Conservation (phyloP, 2,329 filamentous ascomycete genomes). For the Cladosporium oxysporum region DNA sequence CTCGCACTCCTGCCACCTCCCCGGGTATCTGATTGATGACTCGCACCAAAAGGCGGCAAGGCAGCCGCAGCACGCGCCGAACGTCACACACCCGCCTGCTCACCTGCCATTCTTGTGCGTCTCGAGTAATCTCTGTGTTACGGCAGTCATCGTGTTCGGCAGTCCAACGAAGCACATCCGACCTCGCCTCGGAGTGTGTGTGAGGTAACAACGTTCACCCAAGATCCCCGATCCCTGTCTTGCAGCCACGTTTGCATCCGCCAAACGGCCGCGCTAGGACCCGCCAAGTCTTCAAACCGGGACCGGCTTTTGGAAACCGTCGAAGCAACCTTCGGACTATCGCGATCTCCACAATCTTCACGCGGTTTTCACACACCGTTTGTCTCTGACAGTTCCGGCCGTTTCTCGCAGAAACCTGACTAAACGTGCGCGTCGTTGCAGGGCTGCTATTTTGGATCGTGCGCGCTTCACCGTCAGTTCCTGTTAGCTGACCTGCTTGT, state of each 20-base stretch:
- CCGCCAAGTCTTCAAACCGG: conserved; percentile 7
- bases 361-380: conserved; percentile 12
- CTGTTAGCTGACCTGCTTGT: background rate
- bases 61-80: conserved; percentile 4
- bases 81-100: conserved; percentile 4
- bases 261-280: conserved; percentile 17
- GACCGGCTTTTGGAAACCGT: conserved; percentile 7
- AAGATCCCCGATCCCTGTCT: conserved; percentile 19
- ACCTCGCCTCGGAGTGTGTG: conserved; percentile 15
- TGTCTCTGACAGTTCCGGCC: conserved; percentile 1
- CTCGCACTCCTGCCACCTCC: background rate
- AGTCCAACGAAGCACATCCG: conserved; percentile 15
- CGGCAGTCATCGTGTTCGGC: conserved; percentile 10
- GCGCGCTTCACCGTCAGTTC: background rate
- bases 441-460: background rate
- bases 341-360: conserved; percentile 20
- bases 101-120: conserved; percentile 15
- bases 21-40: conserved; percentile 9
- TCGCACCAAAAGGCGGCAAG: background rate
- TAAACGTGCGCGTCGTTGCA: background rate
- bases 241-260: conserved; percentile 21
- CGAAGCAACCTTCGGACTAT: conserved; percentile 9
- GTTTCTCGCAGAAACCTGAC: background rate
- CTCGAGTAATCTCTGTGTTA: background rate
- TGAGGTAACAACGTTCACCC: conserved; percentile 2